A percentile compares a stretch with the other conserved stretches of the same genome.
Evolutionary conservation across 225 moss, liverwort and hornwort species (phyloP).

Genomic region (Polytrichum commune): DNA sequence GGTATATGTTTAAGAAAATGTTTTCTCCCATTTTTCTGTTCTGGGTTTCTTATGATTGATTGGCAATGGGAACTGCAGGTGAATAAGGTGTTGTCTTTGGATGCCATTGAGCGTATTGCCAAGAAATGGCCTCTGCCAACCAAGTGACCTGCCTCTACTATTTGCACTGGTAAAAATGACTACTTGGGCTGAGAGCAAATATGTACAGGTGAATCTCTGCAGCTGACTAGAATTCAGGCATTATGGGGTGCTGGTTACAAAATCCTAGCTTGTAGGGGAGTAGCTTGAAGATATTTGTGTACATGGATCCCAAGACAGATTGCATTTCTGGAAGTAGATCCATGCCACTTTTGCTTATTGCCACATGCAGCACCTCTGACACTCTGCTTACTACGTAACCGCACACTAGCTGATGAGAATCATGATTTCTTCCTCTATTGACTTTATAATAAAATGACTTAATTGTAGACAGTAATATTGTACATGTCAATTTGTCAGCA

Average conservation of each 20-base stretch:
- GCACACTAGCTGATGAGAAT: too few relatives aligned
- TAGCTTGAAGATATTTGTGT: neutral
- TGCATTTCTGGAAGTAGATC: neutral
- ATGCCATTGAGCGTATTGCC: constrained; percentile 59
- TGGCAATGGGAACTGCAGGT: constrained; percentile 36
- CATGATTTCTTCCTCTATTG: too few relatives aligned
- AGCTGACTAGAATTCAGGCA: neutral
- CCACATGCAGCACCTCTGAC: neutral
- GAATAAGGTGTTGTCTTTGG: constrained; percentile 56
- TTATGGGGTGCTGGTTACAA: neutral
- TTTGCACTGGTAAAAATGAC: neutral
- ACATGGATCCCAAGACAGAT: neutral
- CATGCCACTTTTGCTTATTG: neutral
- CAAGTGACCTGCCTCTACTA: constrained; percentile 19
- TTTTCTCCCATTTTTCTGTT: neutral
- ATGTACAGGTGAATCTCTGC: constrained; percentile 17
- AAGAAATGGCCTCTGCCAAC: constrained; percentile 51
- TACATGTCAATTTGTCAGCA: too few relatives aligned
- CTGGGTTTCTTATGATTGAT: neutral
- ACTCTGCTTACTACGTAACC: too few relatives aligned
- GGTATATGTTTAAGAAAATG: too few relatives aligned
- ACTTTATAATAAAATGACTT: too few relatives aligned
- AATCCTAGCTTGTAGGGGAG: neutral
- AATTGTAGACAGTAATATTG: too few relatives aligned
- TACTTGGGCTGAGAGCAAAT: constrained; percentile 14